Percentiles rank a stretch among this genome's conserved stretches.
Evolutionary conservation across 176 grass and related monocot genomes (phyloP).

Genomic region (Zoysia pacifica): DNA sequence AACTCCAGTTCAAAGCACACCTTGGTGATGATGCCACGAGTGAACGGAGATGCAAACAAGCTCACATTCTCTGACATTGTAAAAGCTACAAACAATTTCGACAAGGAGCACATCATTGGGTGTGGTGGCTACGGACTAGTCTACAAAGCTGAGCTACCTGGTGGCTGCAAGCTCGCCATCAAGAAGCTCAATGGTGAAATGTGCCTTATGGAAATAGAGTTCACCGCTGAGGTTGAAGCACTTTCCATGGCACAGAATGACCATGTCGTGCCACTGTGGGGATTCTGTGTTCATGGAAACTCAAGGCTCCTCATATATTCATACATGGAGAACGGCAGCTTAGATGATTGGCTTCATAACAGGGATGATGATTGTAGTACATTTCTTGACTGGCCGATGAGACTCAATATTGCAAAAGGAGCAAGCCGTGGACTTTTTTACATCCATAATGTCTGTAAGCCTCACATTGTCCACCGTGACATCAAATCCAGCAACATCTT

Average conservation of each 20-base stretch:
- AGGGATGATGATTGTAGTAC: conserved; percentile 17
- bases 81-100: conserved; percentile 68
- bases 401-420: conserved; percentile 59
- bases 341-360: conserved; percentile 83
- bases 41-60: conserved; percentile 26
- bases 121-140: conserved; percentile 72
- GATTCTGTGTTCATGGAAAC: conserved; percentile 54
- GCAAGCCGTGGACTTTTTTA: conserved; percentile 59
- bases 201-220: conserved; percentile 62
- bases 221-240: conserved; percentile 70
- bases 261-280: conserved; percentile 61
- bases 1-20: conserved; percentile 28
- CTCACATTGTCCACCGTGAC: conserved; percentile 75
- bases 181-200: conserved; percentile 63
- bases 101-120: conserved; percentile 61
- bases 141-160: conserved; percentile 53
- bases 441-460: conserved; percentile 66
- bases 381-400: conserved; percentile 52
- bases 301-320: conserved; percentile 65
- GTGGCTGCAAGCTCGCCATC: conserved; percentile 60
- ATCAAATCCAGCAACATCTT: conserved; percentile 89
- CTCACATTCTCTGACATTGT: conserved; percentile 53
- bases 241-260: conserved; percentile 66
- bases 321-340: conserved; percentile 69
- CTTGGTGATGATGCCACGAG: conserved; percentile 30